These are phyloP conservation scores for Aspergillus intermedius DNA, from an alignment of 2,329 filamentous ascomycete genomes.

Conservation along the genomic window DNA sequence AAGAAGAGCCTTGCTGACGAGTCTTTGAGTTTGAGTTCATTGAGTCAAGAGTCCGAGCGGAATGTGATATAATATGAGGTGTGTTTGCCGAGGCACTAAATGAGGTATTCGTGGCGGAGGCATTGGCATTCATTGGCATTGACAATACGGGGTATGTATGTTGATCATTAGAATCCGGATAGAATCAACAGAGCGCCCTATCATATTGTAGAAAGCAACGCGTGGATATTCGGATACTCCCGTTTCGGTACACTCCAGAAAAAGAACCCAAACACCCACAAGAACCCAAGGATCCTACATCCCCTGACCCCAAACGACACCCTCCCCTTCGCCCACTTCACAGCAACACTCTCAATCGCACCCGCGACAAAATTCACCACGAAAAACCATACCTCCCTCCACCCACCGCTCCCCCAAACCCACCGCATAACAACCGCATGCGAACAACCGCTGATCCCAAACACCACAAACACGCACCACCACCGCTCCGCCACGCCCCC, in stretches of 20 bases:
- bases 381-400: background rate
- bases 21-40: too few species aligned
- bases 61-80: too few species aligned
- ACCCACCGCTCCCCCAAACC: background rate
- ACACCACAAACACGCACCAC: background rate
- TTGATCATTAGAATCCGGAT: too few species aligned
- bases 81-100: too few species aligned
- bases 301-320: background rate
- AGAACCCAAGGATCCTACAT: background rate
- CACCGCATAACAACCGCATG: background rate
- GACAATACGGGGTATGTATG: too few species aligned
- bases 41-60: too few species aligned
- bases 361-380: background rate
- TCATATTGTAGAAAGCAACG: background rate
- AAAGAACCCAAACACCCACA: conserved; percentile 1
- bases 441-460: background rate
- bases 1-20: too few species aligned
- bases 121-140: too few species aligned
- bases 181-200: background rate
- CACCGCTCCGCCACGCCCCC: background rate
- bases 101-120: too few species aligned
- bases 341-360: background rate
- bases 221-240: background rate
- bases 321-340: background rate
- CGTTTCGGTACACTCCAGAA: conserved; percentile 1